Conservation (phyloP, 2,329 filamentous ascomycete species). For the Botrytis byssoidea region DNA sequence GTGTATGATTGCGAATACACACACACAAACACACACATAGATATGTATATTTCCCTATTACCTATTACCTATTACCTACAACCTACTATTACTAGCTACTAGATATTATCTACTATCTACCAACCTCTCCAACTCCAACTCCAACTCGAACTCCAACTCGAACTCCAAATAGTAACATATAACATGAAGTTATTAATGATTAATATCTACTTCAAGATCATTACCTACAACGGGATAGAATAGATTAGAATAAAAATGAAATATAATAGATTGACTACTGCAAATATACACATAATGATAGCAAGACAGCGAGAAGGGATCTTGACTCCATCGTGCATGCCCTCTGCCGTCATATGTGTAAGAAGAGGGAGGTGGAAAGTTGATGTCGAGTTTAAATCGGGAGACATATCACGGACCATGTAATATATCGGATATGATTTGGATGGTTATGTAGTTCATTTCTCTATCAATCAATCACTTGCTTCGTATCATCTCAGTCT, state of each 20-base stretch:
- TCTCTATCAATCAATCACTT: constrained; percentile 10
- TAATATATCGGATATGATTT: not conserved
- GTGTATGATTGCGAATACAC: too few species aligned
- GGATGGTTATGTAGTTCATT: constrained; percentile 1
- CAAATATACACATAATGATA: not conserved
- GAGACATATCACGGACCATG: not conserved
- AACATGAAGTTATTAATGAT: too few species aligned
- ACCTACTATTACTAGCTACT: too few species aligned
- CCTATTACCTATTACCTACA: too few species aligned
- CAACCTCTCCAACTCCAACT: too few species aligned
- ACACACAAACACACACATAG: too few species aligned
- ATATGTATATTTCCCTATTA: too few species aligned
- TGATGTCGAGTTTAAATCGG: not conserved
- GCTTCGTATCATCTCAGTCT: not conserved
- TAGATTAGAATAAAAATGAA: not conserved
- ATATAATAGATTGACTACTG: not conserved
- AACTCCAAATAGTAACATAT: too few species aligned
- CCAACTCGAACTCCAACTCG: too few species aligned
- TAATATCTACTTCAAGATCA: not conserved
- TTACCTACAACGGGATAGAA: fast-evolving
- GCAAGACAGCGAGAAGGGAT: not conserved
- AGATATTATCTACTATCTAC: too few species aligned
- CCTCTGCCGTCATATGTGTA: not conserved
- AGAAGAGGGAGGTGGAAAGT: not conserved
- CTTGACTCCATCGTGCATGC: not conserved